These are phyloP conservation scores for Fusarium tanahbumbuense DNA, from an alignment of 2,329 filamentous ascomycete species.

Conservation along the genomic window DNA sequence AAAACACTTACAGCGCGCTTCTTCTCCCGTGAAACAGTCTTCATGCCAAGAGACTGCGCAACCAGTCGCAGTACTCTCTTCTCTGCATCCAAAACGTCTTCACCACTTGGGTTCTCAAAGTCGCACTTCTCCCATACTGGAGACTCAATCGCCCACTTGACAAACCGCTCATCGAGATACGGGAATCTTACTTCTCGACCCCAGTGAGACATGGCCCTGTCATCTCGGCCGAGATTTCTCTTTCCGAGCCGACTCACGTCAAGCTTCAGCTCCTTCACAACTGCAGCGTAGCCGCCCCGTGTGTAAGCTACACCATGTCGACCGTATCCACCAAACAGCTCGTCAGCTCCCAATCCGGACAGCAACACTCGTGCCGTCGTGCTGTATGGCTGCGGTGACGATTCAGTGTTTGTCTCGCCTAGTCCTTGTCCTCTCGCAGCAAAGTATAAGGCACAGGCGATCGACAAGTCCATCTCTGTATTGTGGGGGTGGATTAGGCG, in stretches of 20 bases:
- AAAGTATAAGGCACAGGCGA: conserved; percentile 94
- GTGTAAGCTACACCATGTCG: conserved; percentile 83
- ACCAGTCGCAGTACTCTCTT: conserved; percentile 85
- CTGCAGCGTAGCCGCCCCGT: conserved; percentile 73
- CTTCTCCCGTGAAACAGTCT: conserved; percentile 81
- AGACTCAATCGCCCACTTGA: conserved; percentile 79
- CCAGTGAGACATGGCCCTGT: conserved; percentile 91
- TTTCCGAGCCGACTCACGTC: conserved; percentile 89
- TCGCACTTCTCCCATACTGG: conserved; percentile 90
- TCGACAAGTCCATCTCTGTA: conserved; percentile 98
- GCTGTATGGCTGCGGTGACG: conserved; percentile 61
- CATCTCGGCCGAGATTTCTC: conserved; percentile 94
- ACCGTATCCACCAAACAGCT: conserved; percentile 93
- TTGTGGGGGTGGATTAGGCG: conserved; percentile 91
- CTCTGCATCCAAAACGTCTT: conserved; percentile 71
- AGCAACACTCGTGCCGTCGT: conserved; percentile 85
- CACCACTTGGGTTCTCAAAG: conserved; percentile 67
- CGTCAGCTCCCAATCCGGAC: conserved; percentile 93
- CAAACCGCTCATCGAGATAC: conserved; percentile 86
- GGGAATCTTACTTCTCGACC: conserved; percentile 90
- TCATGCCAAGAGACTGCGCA: conserved; percentile 79
- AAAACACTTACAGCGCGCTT: conserved; percentile 79
- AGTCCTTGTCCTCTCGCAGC: conserved; percentile 79
- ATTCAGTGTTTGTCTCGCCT: conserved; percentile 50
- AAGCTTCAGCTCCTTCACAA: conserved; percentile 84